A percentile compares a stretch with the other conserved stretches of the same genome.
phyloP scores from a whole-genome alignment of 139 green algal genomes.

The Chlorella ohadii region DNA sequence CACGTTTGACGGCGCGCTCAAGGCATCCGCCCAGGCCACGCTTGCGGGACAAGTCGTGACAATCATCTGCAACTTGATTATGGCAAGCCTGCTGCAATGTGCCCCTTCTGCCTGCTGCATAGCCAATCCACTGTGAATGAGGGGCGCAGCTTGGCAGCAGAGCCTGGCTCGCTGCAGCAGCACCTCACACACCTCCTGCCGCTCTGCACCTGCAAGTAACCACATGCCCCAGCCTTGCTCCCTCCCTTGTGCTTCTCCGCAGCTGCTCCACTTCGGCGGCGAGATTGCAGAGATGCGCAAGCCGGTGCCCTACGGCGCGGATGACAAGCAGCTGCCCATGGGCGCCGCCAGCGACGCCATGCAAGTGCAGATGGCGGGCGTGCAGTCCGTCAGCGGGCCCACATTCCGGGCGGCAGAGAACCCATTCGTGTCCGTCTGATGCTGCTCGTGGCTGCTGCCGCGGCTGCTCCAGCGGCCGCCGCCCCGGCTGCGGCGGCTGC shows the following conservation, averaged over 20 bases:
- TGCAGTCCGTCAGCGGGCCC: conserved; percentile 6
- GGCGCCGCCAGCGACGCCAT: not conserved
- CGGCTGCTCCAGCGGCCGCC: not conserved
- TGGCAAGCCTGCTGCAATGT: not conserved
- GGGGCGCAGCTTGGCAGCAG: too few species aligned
- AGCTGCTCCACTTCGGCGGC: conserved; percentile 30
- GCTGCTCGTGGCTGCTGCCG: not conserved
- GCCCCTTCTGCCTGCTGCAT: too few species aligned
- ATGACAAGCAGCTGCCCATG: not conserved
- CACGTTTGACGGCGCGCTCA: conserved; percentile 6
- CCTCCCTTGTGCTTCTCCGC: not conserved
- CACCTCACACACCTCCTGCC: too few species aligned
- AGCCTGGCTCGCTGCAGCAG: too few species aligned
- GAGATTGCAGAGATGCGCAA: conserved; percentile 12
- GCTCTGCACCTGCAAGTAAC: too few species aligned
- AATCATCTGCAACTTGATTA: conserved; percentile 24
- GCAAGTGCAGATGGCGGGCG: not conserved
- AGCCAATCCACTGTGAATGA: too few species aligned
- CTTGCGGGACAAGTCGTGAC: conserved; percentile 1
- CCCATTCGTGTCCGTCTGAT: conserved; percentile 17
- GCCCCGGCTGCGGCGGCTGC: not conserved
- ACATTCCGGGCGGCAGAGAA: conserved; percentile 12
- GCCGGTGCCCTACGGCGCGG: not conserved
- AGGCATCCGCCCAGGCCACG: not conserved
- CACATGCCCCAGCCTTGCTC: too few species aligned